Conservation (phyloP, 139 green algal genomes). For the Coelastrella sp. region DNA sequence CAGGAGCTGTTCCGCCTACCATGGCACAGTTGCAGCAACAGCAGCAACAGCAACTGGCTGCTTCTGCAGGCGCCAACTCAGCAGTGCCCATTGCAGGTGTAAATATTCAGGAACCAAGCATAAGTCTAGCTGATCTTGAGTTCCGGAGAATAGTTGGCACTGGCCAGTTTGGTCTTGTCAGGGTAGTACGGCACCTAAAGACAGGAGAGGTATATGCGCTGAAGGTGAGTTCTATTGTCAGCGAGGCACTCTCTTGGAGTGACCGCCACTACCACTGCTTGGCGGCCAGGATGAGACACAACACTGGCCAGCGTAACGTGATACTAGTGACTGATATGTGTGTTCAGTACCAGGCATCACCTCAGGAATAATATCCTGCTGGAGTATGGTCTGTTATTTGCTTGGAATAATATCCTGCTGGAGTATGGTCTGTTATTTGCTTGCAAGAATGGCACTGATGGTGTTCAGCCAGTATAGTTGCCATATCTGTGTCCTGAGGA, state of each 20-base stretch:
- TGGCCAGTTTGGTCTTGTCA: constrained; percentile 81
- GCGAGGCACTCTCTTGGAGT: too few relatives aligned
- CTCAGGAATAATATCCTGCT: too few relatives aligned
- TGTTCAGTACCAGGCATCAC: too few relatives aligned
- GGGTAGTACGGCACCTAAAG: constrained; percentile 73
- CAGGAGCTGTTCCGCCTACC: not conserved
- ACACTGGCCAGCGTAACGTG: too few relatives aligned
- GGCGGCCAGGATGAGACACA: not conserved
- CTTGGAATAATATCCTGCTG: too few relatives aligned
- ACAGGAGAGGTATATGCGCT: constrained; percentile 79
- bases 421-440: too few relatives aligned
- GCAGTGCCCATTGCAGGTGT: not conserved
- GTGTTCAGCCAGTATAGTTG: too few relatives aligned
- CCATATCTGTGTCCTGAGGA: too few relatives aligned
- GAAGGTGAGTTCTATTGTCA: constrained; percentile 63
- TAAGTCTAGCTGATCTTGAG: constrained; percentile 78
- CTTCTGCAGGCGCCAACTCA: not conserved
- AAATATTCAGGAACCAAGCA: not conserved
- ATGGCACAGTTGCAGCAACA: constrained; percentile 26
- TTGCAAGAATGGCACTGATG: too few relatives aligned
- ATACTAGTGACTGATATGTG: too few relatives aligned
- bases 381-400: too few relatives aligned
- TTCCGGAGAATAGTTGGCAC: constrained; percentile 78
- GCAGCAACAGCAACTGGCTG: constrained; percentile 36
- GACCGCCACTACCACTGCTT: too few relatives aligned